Evolutionary conservation across 2,329 filamentous ascomycete genomes (phyloP), one percentile per base, ranked within the genome.

Genomic region (Plenodomus tracheiphilus): DNA sequence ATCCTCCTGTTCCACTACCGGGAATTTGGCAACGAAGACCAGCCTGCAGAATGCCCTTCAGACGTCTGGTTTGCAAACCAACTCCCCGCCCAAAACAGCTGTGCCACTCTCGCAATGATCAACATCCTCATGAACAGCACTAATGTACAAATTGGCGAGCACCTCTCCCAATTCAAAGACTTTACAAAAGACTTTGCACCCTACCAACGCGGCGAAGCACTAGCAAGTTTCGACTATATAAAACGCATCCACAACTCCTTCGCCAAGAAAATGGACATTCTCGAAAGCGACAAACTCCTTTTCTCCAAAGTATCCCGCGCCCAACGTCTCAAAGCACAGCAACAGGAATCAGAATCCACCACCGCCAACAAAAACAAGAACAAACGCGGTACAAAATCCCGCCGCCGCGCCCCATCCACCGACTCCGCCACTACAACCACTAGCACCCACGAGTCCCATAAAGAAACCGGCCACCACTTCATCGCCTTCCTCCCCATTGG

Each of bases 51-150:
- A 53, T 86, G 82, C 54, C 85, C 85, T 0, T 75, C 83, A 2
- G 76, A 84, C 22, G 77, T 97, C 16, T 99, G 94, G 93, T 97
- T 97, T 70, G 91, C 92, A 21, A 97, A 97, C 64, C 93, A 96
- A 75, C 87, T 89, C 39, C 69, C 68, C 4, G 65, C 61, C 11
- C 67, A 71, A 41, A 96, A 96, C 71, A 87, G 91, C 20, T 99
- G 94, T 73, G 94, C 91, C 17, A 94, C 90, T n/a, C 84, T 97
- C 39, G 91, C 94, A 3, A 79, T 97, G 58, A 81, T 97, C 61
- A 97, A 97, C 64, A 96, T 97, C 51, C 77, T 96, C 65, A 95
- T 96, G 83, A 97, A 97, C 66, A 80, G 85, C 19, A 72, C 91
- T 3, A 74, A 84, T 10, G 34, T 47, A n/a, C 20, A 7, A 16